phyloP scores from a whole-genome alignment of 352 stramenopile genomes.

The Blastocystis sp. region DNA sequence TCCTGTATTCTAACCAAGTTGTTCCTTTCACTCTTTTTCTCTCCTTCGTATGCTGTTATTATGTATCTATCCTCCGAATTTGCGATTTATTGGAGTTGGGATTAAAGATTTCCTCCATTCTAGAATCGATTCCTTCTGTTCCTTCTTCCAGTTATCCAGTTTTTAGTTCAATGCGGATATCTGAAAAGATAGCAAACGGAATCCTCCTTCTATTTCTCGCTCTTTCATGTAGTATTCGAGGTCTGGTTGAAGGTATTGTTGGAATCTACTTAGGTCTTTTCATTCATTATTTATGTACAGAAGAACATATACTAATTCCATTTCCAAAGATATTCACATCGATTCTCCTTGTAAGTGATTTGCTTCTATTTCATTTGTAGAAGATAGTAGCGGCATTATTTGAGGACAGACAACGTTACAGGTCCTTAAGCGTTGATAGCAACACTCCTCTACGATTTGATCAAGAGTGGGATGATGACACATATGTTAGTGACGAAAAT shows the following conservation, averaged over 20 bases:
- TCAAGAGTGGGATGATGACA: neutral
- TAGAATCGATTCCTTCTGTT: conserved; percentile 8
- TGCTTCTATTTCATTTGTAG: neutral
- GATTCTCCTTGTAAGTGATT: neutral
- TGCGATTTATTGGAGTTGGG: neutral
- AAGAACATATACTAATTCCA: neutral
- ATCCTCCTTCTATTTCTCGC: neutral
- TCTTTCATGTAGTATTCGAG: neutral
- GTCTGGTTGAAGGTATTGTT: neutral
- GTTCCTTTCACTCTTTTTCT: neutral
- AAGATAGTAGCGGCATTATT: neutral
- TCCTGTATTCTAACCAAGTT: neutral
- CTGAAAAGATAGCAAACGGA: neutral
- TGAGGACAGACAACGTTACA: neutral
- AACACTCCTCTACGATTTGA: neutral
- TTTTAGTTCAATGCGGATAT: neutral
- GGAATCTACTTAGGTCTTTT: neutral
- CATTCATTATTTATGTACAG: neutral
- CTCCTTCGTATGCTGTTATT: neutral
- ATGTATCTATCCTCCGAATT: neutral
- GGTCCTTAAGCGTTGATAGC: conserved; percentile 10
- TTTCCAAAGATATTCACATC: neutral
- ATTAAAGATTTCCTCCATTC: neutral
- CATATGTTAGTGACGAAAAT: neutral
- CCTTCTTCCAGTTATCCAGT: neutral